Percentiles rank a stretch among this genome's conserved stretches.
phyloP scores from a whole-genome alignment of 83 land plant species.

The Picea engelmannii region DNA sequence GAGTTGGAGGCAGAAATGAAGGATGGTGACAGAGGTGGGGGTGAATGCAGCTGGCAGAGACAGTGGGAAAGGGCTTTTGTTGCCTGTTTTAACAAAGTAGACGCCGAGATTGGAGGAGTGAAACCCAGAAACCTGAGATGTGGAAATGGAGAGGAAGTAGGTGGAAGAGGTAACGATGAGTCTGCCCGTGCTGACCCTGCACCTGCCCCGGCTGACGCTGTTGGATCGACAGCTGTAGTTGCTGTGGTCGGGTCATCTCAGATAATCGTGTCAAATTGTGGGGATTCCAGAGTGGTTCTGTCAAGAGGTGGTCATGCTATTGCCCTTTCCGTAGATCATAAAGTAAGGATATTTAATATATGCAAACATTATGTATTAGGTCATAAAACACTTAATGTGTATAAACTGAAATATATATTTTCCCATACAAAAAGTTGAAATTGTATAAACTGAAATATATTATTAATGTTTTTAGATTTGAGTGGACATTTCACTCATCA shows the following conservation, averaged over 20 bases:
- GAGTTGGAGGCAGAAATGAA: constrained; percentile 18
- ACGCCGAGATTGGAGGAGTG: not conserved
- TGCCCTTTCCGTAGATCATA: constrained; percentile 65
- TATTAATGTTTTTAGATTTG: too few species aligned
- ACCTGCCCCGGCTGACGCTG: constrained; percentile 24
- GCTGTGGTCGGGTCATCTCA: constrained; percentile 40
- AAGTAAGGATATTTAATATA: constrained; percentile 11
- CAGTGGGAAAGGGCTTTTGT: constrained; percentile 63
- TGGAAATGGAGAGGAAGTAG: too few species aligned
- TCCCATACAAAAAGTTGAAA: too few species aligned
- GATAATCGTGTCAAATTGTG: constrained; percentile 67
- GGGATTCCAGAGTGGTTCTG: constrained; percentile 77
- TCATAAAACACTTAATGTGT: too few species aligned
- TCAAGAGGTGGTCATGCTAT: constrained; percentile 45
- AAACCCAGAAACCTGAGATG: too few species aligned
- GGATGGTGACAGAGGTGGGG: not conserved
- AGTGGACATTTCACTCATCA: too few species aligned
- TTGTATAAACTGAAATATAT: too few species aligned
- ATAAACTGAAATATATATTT: too few species aligned
- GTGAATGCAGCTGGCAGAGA: constrained; percentile 26
- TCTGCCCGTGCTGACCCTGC: too few species aligned
- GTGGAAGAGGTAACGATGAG: too few species aligned
- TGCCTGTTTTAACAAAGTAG: constrained; percentile 38
- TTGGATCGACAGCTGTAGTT: constrained; percentile 73
- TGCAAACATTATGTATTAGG: too few species aligned